Evolutionary conservation across 257 asterid species (phyloP).

Genomic region (Hygrophila difformis): DNA sequence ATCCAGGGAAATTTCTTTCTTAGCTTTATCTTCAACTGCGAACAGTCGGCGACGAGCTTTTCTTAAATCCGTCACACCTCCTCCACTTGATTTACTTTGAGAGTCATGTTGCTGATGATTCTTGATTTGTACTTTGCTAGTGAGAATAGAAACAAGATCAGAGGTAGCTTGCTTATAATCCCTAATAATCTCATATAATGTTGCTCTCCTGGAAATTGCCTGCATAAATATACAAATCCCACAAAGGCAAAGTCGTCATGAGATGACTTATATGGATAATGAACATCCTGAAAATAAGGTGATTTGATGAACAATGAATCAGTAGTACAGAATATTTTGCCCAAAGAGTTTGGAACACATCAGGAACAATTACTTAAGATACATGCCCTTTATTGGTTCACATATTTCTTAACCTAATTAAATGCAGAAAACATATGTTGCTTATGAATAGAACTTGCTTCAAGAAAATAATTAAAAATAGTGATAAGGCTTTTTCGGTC

Average conservation of each 20-base stretch:
- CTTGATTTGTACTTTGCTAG: conserved; percentile 39
- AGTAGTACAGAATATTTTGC: not conserved
- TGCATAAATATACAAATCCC: conserved; percentile 20
- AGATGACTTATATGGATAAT: too few relatives aligned
- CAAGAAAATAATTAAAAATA: too few relatives aligned
- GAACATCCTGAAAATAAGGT: not conserved
- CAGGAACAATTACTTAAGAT: not conserved
- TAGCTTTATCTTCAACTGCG: conserved; percentile 57
- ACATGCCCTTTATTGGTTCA: too few relatives aligned
- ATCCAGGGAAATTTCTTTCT: conserved; percentile 50
- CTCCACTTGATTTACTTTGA: conserved; percentile 39
- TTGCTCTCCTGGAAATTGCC: conserved; percentile 94
- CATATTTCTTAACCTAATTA: too few relatives aligned
- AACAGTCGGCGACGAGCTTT: conserved; percentile 58
- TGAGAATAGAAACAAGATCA: conserved; percentile 71
- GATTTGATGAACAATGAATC: not conserved
- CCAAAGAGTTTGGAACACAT: not conserved
- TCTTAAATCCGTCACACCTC: conserved; percentile 50
- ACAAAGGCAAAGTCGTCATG: not conserved
- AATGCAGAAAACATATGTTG: too few relatives aligned
- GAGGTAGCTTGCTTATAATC: conserved; percentile 67
- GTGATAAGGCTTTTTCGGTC: too few relatives aligned
- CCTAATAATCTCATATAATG: conserved; percentile 80
- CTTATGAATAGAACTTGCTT: too few relatives aligned
- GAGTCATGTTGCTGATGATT: conserved; percentile 22